Evolutionary conservation across 225 moss, liverwort and hornwort genomes (phyloP), one percentile per base, ranked within the genome.

Genomic region (Sphagnum tenellum): DNA sequence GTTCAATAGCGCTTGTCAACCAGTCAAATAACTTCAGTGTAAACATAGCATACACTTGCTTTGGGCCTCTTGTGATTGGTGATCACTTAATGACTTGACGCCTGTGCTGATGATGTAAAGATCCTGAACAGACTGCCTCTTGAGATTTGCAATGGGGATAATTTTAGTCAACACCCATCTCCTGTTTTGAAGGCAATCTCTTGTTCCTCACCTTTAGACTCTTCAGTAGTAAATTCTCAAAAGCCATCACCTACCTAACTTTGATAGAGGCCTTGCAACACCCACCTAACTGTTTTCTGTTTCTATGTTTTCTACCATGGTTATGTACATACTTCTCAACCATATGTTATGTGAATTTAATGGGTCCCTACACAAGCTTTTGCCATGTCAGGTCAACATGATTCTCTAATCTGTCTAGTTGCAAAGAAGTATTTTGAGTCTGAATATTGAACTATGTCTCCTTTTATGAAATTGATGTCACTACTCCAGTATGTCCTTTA

Each of bases 51-150:
- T 65, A 60, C 8, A 63, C 56, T 61, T 61, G 55, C 46, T 55
- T 64, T 45, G 59, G 64, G 58, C 64, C 13, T 47, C 5, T 13
- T 61, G 59, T 51, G 29, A n/a, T 68, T 54, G 59, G 11, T 47
- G 7, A 44, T 61, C 46, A 65, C 74, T 61, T 47, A 44, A 46
- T 61, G 46, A 61, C 61, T 45, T 61, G 61, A 61, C 61, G 29
- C 46, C 44, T 10, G 61, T 61, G 61, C 69, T 65, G 56, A 59
- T 74, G 74, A 74, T 55, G 44, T 48, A 60, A 54, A 74, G 64
- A 64, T 69, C 69, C 59, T 59, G 14, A 64, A 52, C 64, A 68
- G 74, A 65, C 48, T 66, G 63, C 64, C 48, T 68, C 63, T 73
- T 64, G 52, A 74, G 64, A 54, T 67, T 63, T 73, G 51, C 54